Conservation (phyloP, 257 asterid genomes). For the Plantago major region DNA sequence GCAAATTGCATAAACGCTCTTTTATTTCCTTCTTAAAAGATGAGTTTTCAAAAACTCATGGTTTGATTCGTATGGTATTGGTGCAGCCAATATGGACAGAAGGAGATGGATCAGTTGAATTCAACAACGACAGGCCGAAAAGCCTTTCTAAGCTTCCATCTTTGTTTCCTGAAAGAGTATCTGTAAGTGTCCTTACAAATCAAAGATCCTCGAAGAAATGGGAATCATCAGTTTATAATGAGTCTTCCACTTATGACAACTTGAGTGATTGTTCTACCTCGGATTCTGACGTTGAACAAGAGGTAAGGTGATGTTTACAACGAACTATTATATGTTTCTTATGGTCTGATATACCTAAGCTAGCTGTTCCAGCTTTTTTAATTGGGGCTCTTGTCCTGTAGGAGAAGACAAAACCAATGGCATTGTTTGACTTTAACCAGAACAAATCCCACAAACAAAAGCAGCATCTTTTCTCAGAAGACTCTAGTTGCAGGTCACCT, state of each 20-base stretch:
- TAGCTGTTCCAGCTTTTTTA: constrained; percentile 3
- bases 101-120: constrained; percentile 48
- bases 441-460: constrained; percentile 26
- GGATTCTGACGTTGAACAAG: constrained; percentile 36
- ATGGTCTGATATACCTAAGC: constrained; percentile 42
- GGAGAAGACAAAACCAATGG: constrained; percentile 39
- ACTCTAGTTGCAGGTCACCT: constrained; percentile 42
- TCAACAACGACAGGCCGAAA: constrained; percentile 23
- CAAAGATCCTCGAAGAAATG: constrained; percentile 27
- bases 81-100: constrained; percentile 75
- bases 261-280: constrained; percentile 34
- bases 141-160: constrained; percentile 49
- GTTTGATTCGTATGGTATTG: neutral
- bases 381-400: constrained; percentile 32
- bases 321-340: constrained; percentile 10
- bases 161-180: constrained; percentile 59
- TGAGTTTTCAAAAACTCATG: neutral
- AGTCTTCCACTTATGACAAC: constrained; percentile 25
- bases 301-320: constrained; percentile 51
- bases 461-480: constrained; percentile 28
- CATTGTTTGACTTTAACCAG: constrained; percentile 38
- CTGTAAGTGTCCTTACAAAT: constrained; percentile 35
- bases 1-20: neutral
- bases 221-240: constrained; percentile 21
- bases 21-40: neutral